Evolutionary conservation across 2,329 filamentous ascomycete species (phyloP), one percentile per base, ranked within the genome.

Genomic region (Lizonia empirigonia): DNA sequence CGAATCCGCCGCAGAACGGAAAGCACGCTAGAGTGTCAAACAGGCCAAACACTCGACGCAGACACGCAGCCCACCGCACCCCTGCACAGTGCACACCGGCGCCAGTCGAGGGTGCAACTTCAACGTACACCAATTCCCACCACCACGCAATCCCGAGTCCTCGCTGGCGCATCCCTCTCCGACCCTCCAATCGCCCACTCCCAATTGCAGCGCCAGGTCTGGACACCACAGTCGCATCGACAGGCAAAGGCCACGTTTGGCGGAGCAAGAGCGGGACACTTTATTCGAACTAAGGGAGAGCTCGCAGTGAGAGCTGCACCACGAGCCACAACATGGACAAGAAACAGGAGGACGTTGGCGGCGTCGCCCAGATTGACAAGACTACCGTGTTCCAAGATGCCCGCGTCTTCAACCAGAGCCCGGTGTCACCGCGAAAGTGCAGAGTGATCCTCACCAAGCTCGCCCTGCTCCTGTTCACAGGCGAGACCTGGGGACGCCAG

Each of bases 371-470:
- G 84, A 91, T 97, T 70, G 94, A 99, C 80, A 88, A 95, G 71
- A 97, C 93, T 50, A 91, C 93, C 68, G 94, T 99, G 62, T 97
- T 97, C 77, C 94, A 97, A 81, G 94, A 99, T 88, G 92, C 93
- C 76, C 91, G 94, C 77, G 81, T 97, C 67, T 99, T 99, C 84
- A 99, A 97, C 82, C 90, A 87, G 73, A 97, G 93, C 27, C 93
- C 94, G 42, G 94, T 99, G 73, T 95, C 94, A 60, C 94, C 94
- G 61, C 88, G 93, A 82, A 90, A 87, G 93, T 99, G 94, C 78
- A 92, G 94, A 70, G 94, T 96, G 60, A 73, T 73, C 59, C 83
- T 99, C 61, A 97, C 94, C 70, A 97, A 99, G 82, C 94, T 99
- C 71, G 90, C 91, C 40, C 88, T 97, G 52, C 87, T 99, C 60